phyloP scores from a whole-genome alignment of 2,329 filamentous ascomycete species.

The Penicillium sp. region DNA sequence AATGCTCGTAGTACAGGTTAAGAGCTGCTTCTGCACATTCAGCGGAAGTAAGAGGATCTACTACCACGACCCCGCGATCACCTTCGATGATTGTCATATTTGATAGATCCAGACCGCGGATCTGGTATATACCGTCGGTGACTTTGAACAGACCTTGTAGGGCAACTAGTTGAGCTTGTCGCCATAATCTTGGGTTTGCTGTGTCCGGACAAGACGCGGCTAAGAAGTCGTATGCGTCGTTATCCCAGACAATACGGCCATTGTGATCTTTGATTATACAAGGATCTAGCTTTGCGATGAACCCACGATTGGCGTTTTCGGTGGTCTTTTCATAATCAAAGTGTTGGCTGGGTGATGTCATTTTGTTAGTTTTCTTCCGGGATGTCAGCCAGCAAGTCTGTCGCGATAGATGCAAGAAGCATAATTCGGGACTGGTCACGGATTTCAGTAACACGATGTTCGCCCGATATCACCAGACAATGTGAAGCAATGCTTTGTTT shows the following conservation, averaged over 20 bases:
- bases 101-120: conserved; percentile 42
- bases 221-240: conserved; percentile 34
- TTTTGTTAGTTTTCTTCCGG: too few species aligned
- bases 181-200: conserved; percentile 36
- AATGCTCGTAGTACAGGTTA: conserved; percentile 32
- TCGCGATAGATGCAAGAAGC: too few species aligned
- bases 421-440: too few species aligned
- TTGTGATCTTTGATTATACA: conserved; percentile 17
- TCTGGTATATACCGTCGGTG: conserved; percentile 38
- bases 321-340: too few species aligned
- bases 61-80: conserved; percentile 38
- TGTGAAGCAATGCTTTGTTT: too few species aligned
- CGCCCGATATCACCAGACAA: too few species aligned
- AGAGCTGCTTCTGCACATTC: conserved; percentile 38
- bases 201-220: conserved; percentile 23
- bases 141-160: conserved; percentile 40
- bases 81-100: conserved; percentile 44
- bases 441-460: too few species aligned
- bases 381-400: too few species aligned
- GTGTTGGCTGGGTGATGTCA: too few species aligned
- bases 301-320: conserved; percentile 17
- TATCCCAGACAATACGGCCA: conserved; percentile 35
- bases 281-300: conserved; percentile 18
- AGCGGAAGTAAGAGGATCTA: conserved; percentile 39
- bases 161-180: conserved; percentile 32